Base-by-base conservation (phyloP, 345 rosid genomes). In the Laguncularia racemosa region DNA sequence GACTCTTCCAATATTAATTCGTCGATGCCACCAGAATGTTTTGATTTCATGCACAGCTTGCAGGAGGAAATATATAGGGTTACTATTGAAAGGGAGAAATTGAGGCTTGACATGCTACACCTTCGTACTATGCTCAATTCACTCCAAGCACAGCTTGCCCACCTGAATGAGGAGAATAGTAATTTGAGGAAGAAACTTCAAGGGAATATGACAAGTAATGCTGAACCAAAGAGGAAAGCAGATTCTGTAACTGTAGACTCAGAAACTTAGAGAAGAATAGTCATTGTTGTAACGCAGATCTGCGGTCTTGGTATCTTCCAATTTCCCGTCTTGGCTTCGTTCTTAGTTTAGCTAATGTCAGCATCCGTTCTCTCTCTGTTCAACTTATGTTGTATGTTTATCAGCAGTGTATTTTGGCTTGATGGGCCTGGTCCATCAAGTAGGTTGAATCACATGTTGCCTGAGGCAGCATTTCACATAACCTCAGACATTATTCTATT, bases 81-180 rank as follows among this genome's bases (percentile, higher is more conserved):
- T 58, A 78, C 95, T 6, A 82, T 81, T 5, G 95, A 86, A 66
- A 78, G 76, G 65, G 95, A 81, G 77, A 69, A 87, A 0, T 49
- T 86, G 71, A 86, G 74, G 73, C 83, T 89, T 20, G 89, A 89
- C 64, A 76, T 86, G 89, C 73, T 92, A 86, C 81, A 88, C 59
- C 87, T 88, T 23, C 85, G 82, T 43, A 78, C 96, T 13, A 84
- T 83, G 92, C 80, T 86, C 53, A 84, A 77, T 68, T 78, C 83
- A 66, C 96, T 88, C 52, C 91, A 83, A 52, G 74, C 93, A 0
- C 77, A 81, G 59, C 68, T 86, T 15, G 93, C 84, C 53, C 64
- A 48, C 5, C 69, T 92, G 64, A 73, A 53, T 67, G 76, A 72
- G 66, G 98, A 92, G 64, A 92, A 89, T 7, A 84, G 83, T 68